Evolutionary conservation across 73 alveolate species (phyloP), one percentile per base, ranked within the genome.

Genomic region (Paramecium caudatum): DNA sequence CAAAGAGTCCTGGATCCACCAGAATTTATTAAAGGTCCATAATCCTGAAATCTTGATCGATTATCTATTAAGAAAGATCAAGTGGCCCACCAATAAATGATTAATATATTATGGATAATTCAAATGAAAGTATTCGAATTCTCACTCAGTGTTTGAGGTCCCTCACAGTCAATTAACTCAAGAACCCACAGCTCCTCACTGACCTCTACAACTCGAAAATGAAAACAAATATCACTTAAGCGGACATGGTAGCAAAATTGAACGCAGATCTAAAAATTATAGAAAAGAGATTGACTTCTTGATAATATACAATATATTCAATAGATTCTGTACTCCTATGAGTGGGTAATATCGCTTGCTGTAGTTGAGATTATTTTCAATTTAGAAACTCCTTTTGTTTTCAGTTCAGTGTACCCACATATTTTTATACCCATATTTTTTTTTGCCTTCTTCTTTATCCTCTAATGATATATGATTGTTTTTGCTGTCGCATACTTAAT

Each of bases 401-500:
- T 27, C 7, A 36, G 32, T 65, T 32, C 46, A 65, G 83, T 65
- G n/a, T 65, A 36, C 34, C 49, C 49, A 15, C 83, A 65, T 30
- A 65, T 65, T 36, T 43, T 32, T 27, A 17, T 49, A 33, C 83
- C 30, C 2, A 36, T 16, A 13, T 65, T 36, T 43, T 12, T 65
- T 33, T 65, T 65, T 4, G 83, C 83, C 34, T 17, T 74, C 46
- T 43, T 36, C 46, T 74, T 74, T 46, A 21, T 1, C 43, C 88
- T 74, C 10, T 74, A 15, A 5, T 39, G 68, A 21, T 39, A 74
- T 23, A 74, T 45, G 6, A 74, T 37, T 0, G 88, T 74, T 46
- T 74, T 74, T 9, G 88, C 88, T 6, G 88, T 74, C 32, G 88
- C 69, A n/a, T 74, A 74, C 32, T 74, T 74, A 45, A 74, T 74